Evolutionary conservation across 352 stramenopile species (phyloP), one percentile per base, ranked within the genome.

Genomic region (Pythium coloratum): DNA sequence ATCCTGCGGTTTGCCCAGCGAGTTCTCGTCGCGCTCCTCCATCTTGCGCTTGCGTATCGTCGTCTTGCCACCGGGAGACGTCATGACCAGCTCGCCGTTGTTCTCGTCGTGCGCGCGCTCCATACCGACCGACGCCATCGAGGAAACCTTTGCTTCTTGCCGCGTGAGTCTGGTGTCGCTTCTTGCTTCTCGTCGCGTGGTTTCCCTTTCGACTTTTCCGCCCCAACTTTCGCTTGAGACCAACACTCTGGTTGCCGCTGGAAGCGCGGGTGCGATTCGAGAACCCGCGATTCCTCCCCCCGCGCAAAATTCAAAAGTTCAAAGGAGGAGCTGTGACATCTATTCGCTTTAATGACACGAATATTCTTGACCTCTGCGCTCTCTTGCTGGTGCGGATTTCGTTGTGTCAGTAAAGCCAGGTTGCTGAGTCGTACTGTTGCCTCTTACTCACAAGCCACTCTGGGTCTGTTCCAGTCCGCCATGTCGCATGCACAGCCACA

Each of bases 11-110:
- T 69, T 59, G 59, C 67, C 70, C 8, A 66, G 44, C 64, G 55
- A 66, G 50, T 72, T 69, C 32, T 59, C 60, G 33, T 73, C 60
- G 42, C 67, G 67, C 42, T 80, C 70, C 47, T 68, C 63, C 62
- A 71, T 75, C 71, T 81, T 81, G 65, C 74, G 71, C 69, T 81
- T 81, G 54, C 68, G 66, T 30, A 30, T 30, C 51, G 62, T 49
- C 51, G 16, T 62, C 56, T 34, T 61, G 49, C 58, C 47, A 34
- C 64, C 49, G 34, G 57, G 70, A 8, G 64, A 66, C 42, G 54
- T 61, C n/a, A 64, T 59, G 24, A 66, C 46, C 40, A 34, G 36
- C 42, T 63, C 57, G 30, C 53, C 40, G 18, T 55, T 28, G 61
- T 73, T 76, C 74, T 75, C 67, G 70, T 73, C 55, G 24, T 62